These are phyloP conservation scores for Pisolithus orientalis DNA, from an alignment of 768 basidiomycete genomes.

Conservation along the genomic window DNA sequence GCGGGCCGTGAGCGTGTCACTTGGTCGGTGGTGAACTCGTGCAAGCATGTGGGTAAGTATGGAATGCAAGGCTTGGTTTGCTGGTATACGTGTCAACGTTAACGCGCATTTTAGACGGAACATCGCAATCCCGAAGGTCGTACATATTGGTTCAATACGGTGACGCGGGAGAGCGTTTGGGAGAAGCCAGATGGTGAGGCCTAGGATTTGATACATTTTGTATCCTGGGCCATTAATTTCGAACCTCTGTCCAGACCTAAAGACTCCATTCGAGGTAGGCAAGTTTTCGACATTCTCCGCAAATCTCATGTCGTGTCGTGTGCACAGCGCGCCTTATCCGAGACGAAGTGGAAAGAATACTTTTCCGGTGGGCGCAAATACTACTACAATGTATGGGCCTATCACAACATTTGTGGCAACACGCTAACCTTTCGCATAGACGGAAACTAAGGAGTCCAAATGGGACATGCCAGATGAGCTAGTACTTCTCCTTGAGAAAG, in stretches of 20 bases:
- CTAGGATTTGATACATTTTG: conserved; percentile 12
- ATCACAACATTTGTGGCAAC: neutral
- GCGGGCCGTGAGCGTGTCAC: too few relatives aligned
- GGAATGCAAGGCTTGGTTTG: neutral
- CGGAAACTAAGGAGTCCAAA: conserved; percentile 86
- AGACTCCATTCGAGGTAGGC: conserved; percentile 84
- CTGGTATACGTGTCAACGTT: neutral
- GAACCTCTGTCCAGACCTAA: conserved; percentile 55
- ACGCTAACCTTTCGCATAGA: conserved; percentile 36
- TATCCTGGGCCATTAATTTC: conserved; percentile 1
- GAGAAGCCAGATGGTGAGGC: conserved; percentile 87
- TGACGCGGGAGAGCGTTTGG: conserved; percentile 89
- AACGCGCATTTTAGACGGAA: conserved; percentile 56
- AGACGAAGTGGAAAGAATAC: conserved; percentile 97
- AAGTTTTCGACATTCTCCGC: conserved; percentile 3
- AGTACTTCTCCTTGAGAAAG: conserved; percentile 73
- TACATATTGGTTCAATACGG: conserved; percentile 96
- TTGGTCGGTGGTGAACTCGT: too few relatives aligned
- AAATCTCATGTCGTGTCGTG: neutral
- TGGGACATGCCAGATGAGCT: conserved; percentile 98
- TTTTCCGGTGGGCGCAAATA: conserved; percentile 88
- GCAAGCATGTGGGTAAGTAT: conserved; percentile 27
- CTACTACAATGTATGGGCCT: conserved; percentile 68
- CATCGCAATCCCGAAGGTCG: conserved; percentile 94
- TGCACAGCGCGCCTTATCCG: conserved; percentile 69